A percentile compares a stretch with the other conserved stretches of the same genome.
Conservation (phyloP, 805 yeast species). For the Kurtzmaniella fragi region DNA sequence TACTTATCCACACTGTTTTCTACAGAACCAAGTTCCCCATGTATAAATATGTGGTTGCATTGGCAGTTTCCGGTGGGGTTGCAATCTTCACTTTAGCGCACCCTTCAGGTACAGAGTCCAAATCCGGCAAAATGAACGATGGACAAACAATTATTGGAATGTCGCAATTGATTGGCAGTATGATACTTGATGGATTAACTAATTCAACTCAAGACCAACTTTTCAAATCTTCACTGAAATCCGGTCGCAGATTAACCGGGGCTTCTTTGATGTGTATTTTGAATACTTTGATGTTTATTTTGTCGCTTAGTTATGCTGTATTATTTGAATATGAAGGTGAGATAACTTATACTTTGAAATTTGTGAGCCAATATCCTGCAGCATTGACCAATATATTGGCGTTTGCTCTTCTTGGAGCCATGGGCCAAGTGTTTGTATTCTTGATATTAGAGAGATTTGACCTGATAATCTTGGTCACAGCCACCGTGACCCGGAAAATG, state of each 20-base stretch:
- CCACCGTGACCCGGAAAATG: conserved; percentile 96
- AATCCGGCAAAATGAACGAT: conserved; percentile 25
- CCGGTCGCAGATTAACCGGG: conserved; percentile 53
- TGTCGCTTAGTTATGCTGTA: conserved; percentile 48
- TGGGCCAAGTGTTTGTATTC: conserved; percentile 94
- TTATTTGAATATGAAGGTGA: conserved; percentile 42
- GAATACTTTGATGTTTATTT: conserved; percentile 37
- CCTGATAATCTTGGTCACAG: conserved; percentile 79
- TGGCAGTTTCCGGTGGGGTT: conserved; percentile 79
- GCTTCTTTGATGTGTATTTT: conserved; percentile 81
- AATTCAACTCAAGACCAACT: conserved; percentile 90
- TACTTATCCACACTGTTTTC: conserved; percentile 69
- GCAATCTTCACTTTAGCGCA: conserved; percentile 63
- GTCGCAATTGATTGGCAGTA: conserved; percentile 49
- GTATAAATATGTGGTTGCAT: conserved; percentile 75
- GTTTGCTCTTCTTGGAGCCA: conserved; percentile 76
- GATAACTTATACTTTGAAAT: conserved; percentile 41
- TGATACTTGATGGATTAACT: conserved; percentile 85
- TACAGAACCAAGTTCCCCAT: conserved; percentile 69
- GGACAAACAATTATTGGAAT: conserved; percentile 54
- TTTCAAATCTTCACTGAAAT: conserved; percentile 41
- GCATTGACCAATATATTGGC: conserved; percentile 55
- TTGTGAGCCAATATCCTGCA: conserved; percentile 46
- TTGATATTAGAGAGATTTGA: conserved; percentile 79
- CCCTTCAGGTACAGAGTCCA: conserved; percentile 20